phyloP scores from a whole-genome alignment of 805 yeast genomes.

The Dipodascus geniculatus region DNA sequence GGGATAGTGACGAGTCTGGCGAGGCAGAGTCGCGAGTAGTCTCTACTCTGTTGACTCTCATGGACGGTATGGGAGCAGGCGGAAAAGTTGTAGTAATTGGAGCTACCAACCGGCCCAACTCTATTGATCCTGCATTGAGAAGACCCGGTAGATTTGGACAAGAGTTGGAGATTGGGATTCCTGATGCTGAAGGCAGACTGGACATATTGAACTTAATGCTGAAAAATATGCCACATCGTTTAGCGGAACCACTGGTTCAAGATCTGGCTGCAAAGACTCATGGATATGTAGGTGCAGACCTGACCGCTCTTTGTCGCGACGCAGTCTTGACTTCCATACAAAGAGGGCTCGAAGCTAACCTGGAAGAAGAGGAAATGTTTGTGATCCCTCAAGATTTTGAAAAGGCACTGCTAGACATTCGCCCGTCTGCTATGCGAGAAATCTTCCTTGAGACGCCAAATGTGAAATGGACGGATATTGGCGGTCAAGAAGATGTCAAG shows the following conservation, averaged over 20 bases:
- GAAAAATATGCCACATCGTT: conserved; percentile 41
- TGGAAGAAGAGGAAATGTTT: conserved; percentile 25
- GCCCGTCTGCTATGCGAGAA: conserved; percentile 97
- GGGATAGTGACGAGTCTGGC: conserved; percentile 76
- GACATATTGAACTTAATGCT: conserved; percentile 63
- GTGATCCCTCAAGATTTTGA: conserved; percentile 51
- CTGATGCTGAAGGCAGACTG: conserved; percentile 68
- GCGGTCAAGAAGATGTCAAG: conserved; percentile 84
- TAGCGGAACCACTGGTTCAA: conserved; percentile 46
- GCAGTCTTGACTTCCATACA: conserved; percentile 76
- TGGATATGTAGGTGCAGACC: conserved; percentile 96
- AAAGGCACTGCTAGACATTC: conserved; percentile 59
- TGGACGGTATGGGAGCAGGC: conserved; percentile 97
- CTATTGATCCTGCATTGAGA: conserved; percentile 74
- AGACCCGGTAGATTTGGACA: conserved; percentile 86
- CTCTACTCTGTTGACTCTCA: conserved; percentile 76
- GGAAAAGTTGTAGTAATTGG: conserved; percentile 95
- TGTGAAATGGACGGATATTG: conserved; percentile 87
- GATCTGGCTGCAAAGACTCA: conserved; percentile 68
- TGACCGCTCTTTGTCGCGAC: conserved; percentile 78
- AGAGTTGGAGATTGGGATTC: conserved; percentile 84
- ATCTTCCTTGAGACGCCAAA: conserved; percentile 90
- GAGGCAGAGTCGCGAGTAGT: conserved; percentile 87
- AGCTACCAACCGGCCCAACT: conserved; percentile 81
- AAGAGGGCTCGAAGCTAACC: conserved; percentile 33